These are phyloP conservation scores for Cucurbita maxima DNA, from an alignment of 306 rosid species.

Conservation along the genomic window DNA sequence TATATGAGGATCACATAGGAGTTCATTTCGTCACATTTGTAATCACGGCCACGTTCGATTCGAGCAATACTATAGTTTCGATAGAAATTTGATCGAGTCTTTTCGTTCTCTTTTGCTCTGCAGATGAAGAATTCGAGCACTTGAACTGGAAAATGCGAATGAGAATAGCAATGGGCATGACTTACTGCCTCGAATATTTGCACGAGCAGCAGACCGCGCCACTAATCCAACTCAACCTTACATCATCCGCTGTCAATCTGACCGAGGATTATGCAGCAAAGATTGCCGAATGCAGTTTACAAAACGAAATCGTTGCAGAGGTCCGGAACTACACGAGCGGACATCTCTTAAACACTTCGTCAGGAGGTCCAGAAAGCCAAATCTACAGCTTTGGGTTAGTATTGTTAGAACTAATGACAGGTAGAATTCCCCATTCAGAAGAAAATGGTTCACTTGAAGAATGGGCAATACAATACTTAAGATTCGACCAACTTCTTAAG, in stretches of 20 bases:
- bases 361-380: conserved; percentile 33
- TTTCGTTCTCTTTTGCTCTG: conserved; percentile 9
- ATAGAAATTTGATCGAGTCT: background rate
- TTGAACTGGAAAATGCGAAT: conserved; percentile 81
- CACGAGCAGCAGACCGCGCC: conserved; percentile 60
- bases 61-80: background rate
- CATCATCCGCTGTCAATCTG: conserved; percentile 45
- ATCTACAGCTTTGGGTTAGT: conserved; percentile 68
- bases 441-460: conserved; percentile 35
- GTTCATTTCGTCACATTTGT: background rate
- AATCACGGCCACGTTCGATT: background rate
- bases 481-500: conserved; percentile 26
- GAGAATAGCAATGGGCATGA: conserved; percentile 67
- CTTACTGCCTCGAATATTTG: conserved; percentile 71
- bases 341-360: conserved; percentile 18
- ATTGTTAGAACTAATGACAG: conserved; percentile 69
- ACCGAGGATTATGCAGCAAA: conserved; percentile 81
- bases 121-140: conserved; percentile 92
- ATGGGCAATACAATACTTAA: conserved; percentile 55
- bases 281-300: conserved; percentile 47
- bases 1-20: background rate
- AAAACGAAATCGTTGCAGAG: conserved; percentile 28
- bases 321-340: conserved; percentile 14
- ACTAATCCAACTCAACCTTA: conserved; percentile 40
- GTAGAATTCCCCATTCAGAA: conserved; percentile 52